Evolutionary conservation across 768 basidiomycete species (phyloP).

Genomic region (Agaricus subrufescens): DNA sequence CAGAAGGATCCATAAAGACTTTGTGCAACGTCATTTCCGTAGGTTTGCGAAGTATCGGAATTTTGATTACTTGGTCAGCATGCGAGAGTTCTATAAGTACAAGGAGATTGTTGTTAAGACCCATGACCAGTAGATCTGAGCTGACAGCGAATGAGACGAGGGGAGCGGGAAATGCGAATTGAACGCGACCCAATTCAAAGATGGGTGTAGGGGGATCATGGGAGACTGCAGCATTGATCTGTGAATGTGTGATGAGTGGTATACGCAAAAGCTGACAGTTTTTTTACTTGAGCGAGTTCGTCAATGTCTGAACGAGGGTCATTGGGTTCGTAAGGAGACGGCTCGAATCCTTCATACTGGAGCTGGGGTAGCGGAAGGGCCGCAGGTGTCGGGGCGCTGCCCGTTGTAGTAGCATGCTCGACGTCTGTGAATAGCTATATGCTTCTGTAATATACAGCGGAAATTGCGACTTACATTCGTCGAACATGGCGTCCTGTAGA

Average conservation of each 20-base stretch:
- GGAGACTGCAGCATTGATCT: slow-evolving; percentile 27
- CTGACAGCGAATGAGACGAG: slow-evolving; percentile 78
- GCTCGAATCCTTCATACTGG: slow-evolving; percentile 88
- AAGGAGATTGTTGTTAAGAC: slow-evolving; percentile 66
- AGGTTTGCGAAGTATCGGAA: slow-evolving; percentile 71
- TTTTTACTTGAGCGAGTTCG: slow-evolving; percentile 25
- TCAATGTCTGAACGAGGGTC: slow-evolving; percentile 42
- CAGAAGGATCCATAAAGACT: slow-evolving; percentile 90
- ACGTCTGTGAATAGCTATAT: slow-evolving; percentile 54
- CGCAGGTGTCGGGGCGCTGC: slow-evolving; percentile 27
- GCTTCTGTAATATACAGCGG: slow-evolving; percentile 7
- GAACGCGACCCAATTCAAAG: slow-evolving; percentile 85
- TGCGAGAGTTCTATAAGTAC: slow-evolving; percentile 88
- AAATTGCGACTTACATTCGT: slow-evolving; percentile 50
- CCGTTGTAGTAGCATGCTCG: slow-evolving; percentile 68
- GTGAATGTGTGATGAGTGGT: background rate
- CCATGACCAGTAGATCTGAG: slow-evolving; percentile 87
- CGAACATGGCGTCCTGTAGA: slow-evolving; percentile 44
- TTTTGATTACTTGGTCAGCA: slow-evolving; percentile 80
- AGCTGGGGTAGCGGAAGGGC: slow-evolving; percentile 48
- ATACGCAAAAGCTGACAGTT: slow-evolving; percentile 3
- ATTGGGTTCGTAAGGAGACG: slow-evolving; percentile 50
- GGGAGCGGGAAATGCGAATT: slow-evolving; percentile 84
- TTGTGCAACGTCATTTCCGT: slow-evolving; percentile 76
- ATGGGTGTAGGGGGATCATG: slow-evolving; percentile 52